phyloP scores from a whole-genome alignment of 805 yeast genomes.

The Hyphopichia homilentoma region DNA sequence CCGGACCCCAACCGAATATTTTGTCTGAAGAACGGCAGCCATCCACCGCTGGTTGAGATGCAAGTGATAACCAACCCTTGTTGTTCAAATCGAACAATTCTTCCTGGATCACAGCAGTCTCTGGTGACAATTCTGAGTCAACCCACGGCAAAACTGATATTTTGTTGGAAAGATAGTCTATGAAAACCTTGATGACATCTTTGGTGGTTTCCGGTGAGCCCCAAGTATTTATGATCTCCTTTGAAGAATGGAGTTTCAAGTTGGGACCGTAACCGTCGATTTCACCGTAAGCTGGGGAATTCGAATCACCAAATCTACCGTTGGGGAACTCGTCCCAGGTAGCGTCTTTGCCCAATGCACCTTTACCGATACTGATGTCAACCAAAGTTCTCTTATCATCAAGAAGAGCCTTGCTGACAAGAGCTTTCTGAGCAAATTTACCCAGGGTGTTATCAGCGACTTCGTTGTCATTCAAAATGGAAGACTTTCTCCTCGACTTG shows the following conservation, averaged over 20 bases:
- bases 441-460: conserved; percentile 17
- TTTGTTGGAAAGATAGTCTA: conserved; percentile 68
- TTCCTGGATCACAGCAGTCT: conserved; percentile 90
- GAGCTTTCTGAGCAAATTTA: conserved; percentile 14
- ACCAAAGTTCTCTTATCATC: conserved; percentile 52
- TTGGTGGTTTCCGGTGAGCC: conserved; percentile 60
- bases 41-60: conserved; percentile 95
- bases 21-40: conserved; percentile 75
- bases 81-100: conserved; percentile 77
- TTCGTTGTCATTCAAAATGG: conserved; percentile 41
- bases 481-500: conserved; percentile 29
- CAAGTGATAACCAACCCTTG: conserved; percentile 76
- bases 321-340: conserved; percentile 98
- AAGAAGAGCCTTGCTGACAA: conserved; percentile 23
- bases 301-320: conserved; percentile 92
- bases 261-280: conserved; percentile 96
- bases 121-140: conserved; percentile 79
- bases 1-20: conserved; percentile 97
- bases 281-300: conserved; percentile 97
- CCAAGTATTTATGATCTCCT: conserved; percentile 72
- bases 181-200: conserved; percentile 67
- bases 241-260: conserved; percentile 63
- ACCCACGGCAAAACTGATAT: conserved; percentile 88
- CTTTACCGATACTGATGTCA: conserved; percentile 81
- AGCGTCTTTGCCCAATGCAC: conserved; percentile 81